Percentiles rank a stretch among this genome's conserved stretches.
phyloP scores from a whole-genome alignment of 768 basidiomycete genomes.

The Dacryopinax spathularia region DNA sequence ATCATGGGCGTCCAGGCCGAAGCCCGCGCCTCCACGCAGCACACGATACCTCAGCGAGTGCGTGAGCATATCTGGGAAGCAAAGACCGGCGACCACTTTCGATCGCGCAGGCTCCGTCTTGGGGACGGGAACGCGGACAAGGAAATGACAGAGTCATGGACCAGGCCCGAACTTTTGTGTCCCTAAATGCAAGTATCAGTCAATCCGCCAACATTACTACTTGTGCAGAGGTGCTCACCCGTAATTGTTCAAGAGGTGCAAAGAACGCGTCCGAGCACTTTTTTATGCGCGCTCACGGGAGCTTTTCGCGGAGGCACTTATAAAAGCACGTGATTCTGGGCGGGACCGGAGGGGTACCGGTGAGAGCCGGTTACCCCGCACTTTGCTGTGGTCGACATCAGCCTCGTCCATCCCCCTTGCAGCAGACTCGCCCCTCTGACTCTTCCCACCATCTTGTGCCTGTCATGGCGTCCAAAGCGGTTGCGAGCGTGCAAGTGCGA shows the following conservation, averaged over 20 bases:
- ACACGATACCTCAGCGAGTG: neutral
- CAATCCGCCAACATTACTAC: neutral
- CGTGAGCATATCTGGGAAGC: constrained; percentile 2
- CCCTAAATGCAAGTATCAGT: neutral
- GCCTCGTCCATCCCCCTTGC: neutral
- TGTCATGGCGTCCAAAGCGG: neutral
- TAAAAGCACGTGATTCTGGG: neutral
- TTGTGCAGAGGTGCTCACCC: neutral
- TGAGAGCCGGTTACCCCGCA: neutral
- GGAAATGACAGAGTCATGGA: constrained; percentile 3
- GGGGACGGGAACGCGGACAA: constrained; percentile 5
- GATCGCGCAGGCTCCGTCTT: constrained; percentile 1
- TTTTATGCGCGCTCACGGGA: neutral
- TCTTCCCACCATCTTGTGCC: neutral
- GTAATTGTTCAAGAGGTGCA: neutral
- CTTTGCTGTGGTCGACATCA: neutral
- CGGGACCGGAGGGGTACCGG: neutral
- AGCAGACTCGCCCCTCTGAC: neutral
- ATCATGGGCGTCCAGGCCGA: constrained; percentile 1
- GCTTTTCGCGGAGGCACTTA: neutral
- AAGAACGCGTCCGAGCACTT: neutral
- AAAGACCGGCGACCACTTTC: neutral
- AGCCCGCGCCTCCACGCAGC: neutral
- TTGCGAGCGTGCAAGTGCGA: neutral
- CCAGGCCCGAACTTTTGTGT: constrained; percentile 3